These are phyloP conservation scores for Nitzschia sp. DNA, from an alignment of 108 stramenopile genomes.

Conservation along the genomic window DNA sequence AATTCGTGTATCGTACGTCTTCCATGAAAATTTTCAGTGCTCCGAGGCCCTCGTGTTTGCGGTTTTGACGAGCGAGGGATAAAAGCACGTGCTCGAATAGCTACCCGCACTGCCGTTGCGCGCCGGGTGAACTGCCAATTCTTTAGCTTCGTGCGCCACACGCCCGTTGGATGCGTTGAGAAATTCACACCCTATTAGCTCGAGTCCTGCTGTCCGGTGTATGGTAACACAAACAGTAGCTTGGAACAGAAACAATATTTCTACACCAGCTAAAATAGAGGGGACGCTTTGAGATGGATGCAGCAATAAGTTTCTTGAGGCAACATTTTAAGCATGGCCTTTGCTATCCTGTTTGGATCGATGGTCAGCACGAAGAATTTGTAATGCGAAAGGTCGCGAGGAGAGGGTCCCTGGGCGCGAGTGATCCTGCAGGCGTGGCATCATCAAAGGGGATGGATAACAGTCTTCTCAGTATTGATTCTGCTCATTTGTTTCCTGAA, in stretches of 20 bases:
- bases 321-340: slow-evolving; percentile 1
- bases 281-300: slow-evolving; percentile 16
- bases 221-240: too few species aligned
- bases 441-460: not conserved
- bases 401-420: too few species aligned
- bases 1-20: too few species aligned
- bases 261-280: too few species aligned
- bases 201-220: too few species aligned
- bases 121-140: not conserved
- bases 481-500: not conserved
- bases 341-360: slow-evolving; percentile 19
- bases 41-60: too few species aligned
- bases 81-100: too few species aligned
- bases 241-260: too few species aligned
- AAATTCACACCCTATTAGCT: too few species aligned
- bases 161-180: not conserved
- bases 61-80: too few species aligned
- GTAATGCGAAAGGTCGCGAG: not conserved
- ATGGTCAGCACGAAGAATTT: not conserved
- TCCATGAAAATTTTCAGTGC: too few species aligned
- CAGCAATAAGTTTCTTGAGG: not conserved
- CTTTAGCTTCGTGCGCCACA: not conserved
- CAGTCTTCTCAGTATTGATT: not conserved
- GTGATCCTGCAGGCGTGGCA: not conserved
- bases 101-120: too few species aligned